Evolutionary conservation across 129 eudicot genomes (phyloP), one percentile per base, ranked within the genome.

Genomic region (Escallonia rubra): DNA sequence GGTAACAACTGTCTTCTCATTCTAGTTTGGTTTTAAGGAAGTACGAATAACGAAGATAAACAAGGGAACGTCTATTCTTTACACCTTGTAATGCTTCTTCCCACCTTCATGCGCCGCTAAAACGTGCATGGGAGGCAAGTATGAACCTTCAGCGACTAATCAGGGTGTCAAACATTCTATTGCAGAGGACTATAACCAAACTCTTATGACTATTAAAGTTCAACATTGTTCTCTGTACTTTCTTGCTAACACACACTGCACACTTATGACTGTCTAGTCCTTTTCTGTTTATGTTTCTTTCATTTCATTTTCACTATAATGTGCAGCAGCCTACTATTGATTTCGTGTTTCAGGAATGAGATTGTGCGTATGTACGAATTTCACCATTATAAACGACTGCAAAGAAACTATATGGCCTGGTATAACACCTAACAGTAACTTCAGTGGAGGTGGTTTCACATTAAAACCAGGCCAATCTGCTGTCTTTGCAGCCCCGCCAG

Each of bases 401-500:
- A 76, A 76, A 15, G 90, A 83, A 67, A 87, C 90, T 47, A 76
- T 83, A 56, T 83, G 87, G 87, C 89, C 90, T 4, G 90, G 83
- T 9, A 78, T 87, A 44, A 74, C 80, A 6, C 78, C 87, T 9
- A 76, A 67, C 16, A 74, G 64, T 80, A 87, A 79, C 72, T 39
- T 64, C 66, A 66, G 61, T 4, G 79, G 83, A 4, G 79, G 72
- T 40, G 88, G 86, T 61, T 87, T 74, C 49, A 40, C 59, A 16
- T 70, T 82, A 49, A 76, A 74, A 68, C 82, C 82, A 7, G 79
- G 80, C 43, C 76, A 88, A 56, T 63, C 86, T 60, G 66, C 74
- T 71, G 57, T 80, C 65, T 81, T 79, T 62, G 49, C 79, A 14
- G 68, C 81, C 49, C 86, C 88, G 10, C 10, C 70, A 6, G 85